These are phyloP conservation scores for Monotropa hypopitys DNA, from an alignment of 179 eudicot genomes.

Conservation along the genomic window DNA sequence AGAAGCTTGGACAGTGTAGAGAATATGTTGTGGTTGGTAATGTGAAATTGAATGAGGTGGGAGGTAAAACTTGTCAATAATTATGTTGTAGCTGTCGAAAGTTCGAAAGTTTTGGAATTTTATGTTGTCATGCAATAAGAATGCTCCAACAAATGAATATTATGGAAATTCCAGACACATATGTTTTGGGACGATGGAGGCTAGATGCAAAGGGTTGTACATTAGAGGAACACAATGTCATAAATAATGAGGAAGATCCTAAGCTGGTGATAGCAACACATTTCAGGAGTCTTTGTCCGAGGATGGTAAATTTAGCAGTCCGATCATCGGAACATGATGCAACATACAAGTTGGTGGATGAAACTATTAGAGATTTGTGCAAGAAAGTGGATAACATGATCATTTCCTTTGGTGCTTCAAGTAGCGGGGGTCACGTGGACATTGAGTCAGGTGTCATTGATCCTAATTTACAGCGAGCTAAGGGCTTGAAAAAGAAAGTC, in stretches of 20 bases:
- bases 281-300: not conserved
- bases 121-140: too few relatives aligned
- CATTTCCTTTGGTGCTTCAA: not conserved
- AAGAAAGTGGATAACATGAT: not conserved
- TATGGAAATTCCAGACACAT: not conserved
- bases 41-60: too few relatives aligned
- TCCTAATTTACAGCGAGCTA: not conserved
- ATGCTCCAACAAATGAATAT: too few relatives aligned
- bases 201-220: not conserved
- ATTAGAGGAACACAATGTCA: not conserved
- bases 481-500: not conserved
- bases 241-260: not conserved
- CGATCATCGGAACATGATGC: not conserved
- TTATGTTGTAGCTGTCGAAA: too few relatives aligned
- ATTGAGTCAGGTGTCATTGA: not conserved
- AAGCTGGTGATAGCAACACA: not conserved
- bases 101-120: too few relatives aligned
- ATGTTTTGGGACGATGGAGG: not conserved
- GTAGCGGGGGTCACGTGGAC: not conserved
- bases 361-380: not conserved
- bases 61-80: too few relatives aligned
- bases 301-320: not conserved
- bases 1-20: too few relatives aligned
- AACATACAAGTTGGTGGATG: not conserved
- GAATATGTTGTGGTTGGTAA: too few relatives aligned